These are phyloP conservation scores for Russula ochroleuca DNA, from an alignment of 768 basidiomycete genomes.

Conservation along the genomic window DNA sequence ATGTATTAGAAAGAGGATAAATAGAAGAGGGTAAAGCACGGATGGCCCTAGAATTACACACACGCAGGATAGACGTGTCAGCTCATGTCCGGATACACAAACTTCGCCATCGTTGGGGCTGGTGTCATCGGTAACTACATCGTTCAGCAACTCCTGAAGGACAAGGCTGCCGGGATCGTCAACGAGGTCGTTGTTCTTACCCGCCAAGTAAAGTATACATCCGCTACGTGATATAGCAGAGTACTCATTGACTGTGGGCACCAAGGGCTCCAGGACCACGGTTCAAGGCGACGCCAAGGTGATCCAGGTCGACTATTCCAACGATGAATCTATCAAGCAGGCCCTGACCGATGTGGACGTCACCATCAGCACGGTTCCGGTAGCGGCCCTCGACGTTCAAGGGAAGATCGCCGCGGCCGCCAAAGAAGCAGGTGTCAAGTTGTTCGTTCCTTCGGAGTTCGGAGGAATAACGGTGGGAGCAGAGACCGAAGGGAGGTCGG, in stretches of 20 bases:
- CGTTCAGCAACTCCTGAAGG: conserved; percentile 17
- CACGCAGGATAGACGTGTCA: too few relatives aligned
- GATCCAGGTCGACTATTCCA: neutral
- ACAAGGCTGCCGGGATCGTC: conserved; percentile 14
- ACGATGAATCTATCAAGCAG: neutral
- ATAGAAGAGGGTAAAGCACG: too few relatives aligned
- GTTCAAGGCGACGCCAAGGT: neutral
- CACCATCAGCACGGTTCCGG: neutral
- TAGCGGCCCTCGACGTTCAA: neutral
- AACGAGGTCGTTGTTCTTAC: conserved; percentile 21
- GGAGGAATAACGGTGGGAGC: neutral
- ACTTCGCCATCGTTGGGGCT: conserved; percentile 24
- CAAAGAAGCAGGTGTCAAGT: neutral
- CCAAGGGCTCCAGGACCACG: neutral
- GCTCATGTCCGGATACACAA: conserved; percentile 21
- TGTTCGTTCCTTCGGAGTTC: neutral
- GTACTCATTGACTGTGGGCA: neutral
- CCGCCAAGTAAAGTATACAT: conserved; percentile 10
- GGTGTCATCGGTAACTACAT: conserved; percentile 24
- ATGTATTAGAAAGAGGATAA: too few relatives aligned
- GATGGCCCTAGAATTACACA: too few relatives aligned
- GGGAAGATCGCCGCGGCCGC: neutral
- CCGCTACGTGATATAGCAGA: neutral
- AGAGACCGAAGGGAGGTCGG: neutral
- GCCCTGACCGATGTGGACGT: neutral